These are phyloP conservation scores for Malus orientalis DNA, from an alignment of 306 rosid species.

Conservation along the genomic window DNA sequence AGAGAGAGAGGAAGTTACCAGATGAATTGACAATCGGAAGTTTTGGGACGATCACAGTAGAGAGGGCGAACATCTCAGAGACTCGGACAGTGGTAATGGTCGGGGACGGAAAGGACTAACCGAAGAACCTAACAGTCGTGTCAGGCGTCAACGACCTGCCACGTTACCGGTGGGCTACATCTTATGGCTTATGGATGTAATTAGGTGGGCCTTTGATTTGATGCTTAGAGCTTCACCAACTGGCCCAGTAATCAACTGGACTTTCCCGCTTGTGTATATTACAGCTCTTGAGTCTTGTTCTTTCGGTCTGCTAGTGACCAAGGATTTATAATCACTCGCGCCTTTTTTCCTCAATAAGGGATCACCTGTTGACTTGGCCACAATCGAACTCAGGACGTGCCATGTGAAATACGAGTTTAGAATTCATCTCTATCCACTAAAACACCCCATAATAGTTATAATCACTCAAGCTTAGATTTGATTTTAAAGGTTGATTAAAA, in stretches of 20 bases:
- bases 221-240: neutral
- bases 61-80: neutral
- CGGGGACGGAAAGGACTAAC: neutral
- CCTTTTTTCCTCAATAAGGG: too few species aligned
- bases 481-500: too few species aligned
- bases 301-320: too few species aligned
- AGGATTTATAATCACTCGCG: too few species aligned
- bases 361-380: too few species aligned
- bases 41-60: neutral
- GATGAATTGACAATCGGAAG: neutral
- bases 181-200: neutral
- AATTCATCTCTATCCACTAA: too few species aligned
- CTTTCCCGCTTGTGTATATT: too few species aligned
- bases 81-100: neutral
- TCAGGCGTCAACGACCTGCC: neutral
- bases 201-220: neutral
- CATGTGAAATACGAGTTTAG: accelerated
- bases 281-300: too few species aligned
- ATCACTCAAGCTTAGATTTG: too few species aligned
- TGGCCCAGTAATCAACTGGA: neutral
- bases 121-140: neutral
- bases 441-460: too few species aligned
- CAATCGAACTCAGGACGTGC: too few species aligned
- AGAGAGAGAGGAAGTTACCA: neutral
- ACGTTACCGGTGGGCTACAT: neutral